Base-by-base conservation (phyloP, 805 yeast species). In the Pichia manshurica region DNA sequence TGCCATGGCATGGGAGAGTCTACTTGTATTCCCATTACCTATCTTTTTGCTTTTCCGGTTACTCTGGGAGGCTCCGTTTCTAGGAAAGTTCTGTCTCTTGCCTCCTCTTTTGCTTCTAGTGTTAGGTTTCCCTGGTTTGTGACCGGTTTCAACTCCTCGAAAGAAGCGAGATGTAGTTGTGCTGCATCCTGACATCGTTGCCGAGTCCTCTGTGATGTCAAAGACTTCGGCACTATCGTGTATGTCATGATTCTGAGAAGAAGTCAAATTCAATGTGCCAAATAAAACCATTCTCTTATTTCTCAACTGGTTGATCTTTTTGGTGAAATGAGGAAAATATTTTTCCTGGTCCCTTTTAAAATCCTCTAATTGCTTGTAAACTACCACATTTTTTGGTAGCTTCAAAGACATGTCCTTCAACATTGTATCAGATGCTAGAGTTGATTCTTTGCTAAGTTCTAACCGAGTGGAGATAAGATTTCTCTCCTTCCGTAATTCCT, bases 351-450 rank as follows among this genome's bases (percentile, higher is more conserved):
- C 62, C 5, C 38, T 56, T 23, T 62, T 58, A 17, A 73, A 61
- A 5, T 68, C 74, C 0, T 57, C 61, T 42, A 79, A 55, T 42
- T 57, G 60, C 6, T 67, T 62, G 59, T 69, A 83, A 36, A 72
- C 82, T 16, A 56, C 60, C 39, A 72, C 71, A 15, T 71, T 73
- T 2, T 70, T 68, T 1, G 89, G 88, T 29, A 82, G 65, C 43
- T 64, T 68, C 17, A 60, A 53, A 0, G 86, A 79, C 79, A 82
- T 74, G 39, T 78, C 81, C 50, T 71, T 70, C 48, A 82, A 58
- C 0, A 79, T 62, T 1, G 61, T 63, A 47, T 68, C 69, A 0
- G 70, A 58, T 9, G 70, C 67, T 44, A 71, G 64, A 1, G 68
- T 54, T 0, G 66, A 60, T 19, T 71, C 67, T 16, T 54, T 52